Percentiles rank a stretch among this genome's conserved stretches.
Conservation (phyloP, 2,329 filamentous ascomycete genomes). For the Penicillium italicum region DNA sequence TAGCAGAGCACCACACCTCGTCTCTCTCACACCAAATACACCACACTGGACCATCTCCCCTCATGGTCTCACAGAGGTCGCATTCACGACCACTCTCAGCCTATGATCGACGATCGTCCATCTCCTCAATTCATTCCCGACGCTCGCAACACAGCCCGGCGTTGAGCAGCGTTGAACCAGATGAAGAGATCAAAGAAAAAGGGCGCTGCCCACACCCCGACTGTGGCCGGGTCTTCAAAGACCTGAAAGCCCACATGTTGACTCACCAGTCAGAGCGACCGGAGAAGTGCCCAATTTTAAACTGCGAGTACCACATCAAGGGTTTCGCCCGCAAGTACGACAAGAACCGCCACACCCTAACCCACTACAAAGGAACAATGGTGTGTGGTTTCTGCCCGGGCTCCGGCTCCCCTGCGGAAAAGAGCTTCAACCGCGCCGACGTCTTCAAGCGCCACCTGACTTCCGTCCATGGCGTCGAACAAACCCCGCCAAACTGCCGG, state of each 20-base stretch:
- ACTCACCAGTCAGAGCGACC: constrained; percentile 88
- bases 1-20: constrained; percentile 27
- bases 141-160: constrained; percentile 57
- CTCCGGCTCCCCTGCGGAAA: constrained; percentile 81
- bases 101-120: constrained; percentile 61
- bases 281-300: constrained; percentile 89
- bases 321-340: constrained; percentile 95
- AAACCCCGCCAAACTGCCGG: constrained; percentile 85
- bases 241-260: constrained; percentile 89
- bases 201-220: constrained; percentile 75
- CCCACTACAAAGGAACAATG: constrained; percentile 97
- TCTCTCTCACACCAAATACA: constrained; percentile 25
- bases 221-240: constrained; percentile 83
- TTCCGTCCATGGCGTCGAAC: constrained; percentile 86
- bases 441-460: constrained; percentile 94
- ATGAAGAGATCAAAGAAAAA: constrained; percentile 61
- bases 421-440: constrained; percentile 92
- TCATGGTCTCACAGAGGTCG: constrained; percentile 55
- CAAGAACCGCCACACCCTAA: constrained; percentile 90
- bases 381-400: constrained; percentile 92
- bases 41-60: constrained; percentile 56
- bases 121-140: constrained; percentile 67
- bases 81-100: constrained; percentile 50
- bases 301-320: constrained; percentile 87
- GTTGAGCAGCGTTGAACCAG: constrained; percentile 58